phyloP scores from a whole-genome alignment of 2,329 filamentous ascomycete species.

The Arthrobotrys pseudoclavata region DNA sequence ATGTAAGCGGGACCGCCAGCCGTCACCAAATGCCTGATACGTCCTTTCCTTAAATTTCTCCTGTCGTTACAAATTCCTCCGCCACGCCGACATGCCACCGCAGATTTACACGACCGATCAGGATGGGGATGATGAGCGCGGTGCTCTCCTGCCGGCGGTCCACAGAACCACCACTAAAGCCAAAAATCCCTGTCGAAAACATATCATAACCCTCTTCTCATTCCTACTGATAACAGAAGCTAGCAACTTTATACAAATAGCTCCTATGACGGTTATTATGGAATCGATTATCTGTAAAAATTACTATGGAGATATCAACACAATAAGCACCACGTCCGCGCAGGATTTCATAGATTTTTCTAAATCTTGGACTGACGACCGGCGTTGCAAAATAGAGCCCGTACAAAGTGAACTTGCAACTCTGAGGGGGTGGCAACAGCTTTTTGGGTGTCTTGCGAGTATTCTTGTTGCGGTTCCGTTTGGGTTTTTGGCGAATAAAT shows the following conservation, averaged over 20 bases:
- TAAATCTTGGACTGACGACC: background rate
- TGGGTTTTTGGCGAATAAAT: conserved; percentile 13
- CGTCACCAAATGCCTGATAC: too few species aligned
- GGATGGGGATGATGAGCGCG: background rate
- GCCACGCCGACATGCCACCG: background rate
- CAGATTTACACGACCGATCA: background rate
- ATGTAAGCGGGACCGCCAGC: too few species aligned
- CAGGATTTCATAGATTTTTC: background rate
- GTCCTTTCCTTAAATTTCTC: background rate
- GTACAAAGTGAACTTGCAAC: conserved; percentile 4
- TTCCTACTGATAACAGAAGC: background rate
- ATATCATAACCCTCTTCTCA: conserved; percentile 12
- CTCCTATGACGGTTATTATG: conserved; percentile 10
- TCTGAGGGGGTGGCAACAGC: conserved; percentile 6
- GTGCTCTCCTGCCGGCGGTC: background rate
- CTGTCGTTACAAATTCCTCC: background rate
- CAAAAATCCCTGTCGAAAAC: background rate
- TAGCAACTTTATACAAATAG: conserved; percentile 7
- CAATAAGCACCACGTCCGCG: background rate
- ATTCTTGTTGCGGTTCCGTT: conserved; percentile 11
- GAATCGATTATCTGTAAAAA: conserved; percentile 10
- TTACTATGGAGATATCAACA: background rate
- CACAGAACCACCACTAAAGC: background rate
- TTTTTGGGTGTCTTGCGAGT: conserved; percentile 3
- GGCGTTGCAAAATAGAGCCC: conserved; percentile 7